Evolutionary conservation across 1,284 basidiomycete genomes (phyloP), one percentile per base, ranked within the genome.

Genomic region (Ganoderma boninense): DNA sequence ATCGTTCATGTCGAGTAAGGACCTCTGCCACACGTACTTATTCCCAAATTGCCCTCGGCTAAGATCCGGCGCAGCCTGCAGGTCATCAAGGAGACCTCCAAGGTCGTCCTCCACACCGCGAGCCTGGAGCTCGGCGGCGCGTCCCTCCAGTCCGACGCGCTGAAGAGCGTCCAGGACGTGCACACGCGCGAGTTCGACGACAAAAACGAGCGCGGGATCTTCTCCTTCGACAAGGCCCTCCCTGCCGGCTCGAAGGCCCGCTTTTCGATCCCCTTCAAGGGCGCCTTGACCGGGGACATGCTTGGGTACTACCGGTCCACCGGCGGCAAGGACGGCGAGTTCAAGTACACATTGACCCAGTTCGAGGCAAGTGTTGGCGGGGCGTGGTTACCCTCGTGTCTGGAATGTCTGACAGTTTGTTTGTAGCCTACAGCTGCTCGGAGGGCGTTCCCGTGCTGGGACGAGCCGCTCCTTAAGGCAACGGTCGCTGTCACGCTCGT

Each of bases 381-480:
- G 23, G 46, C 26, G 18, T 42, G 60, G 4, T 57, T 52, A 23
- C 4, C 40, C 43, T 56, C 42, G 26, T 23, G n/a, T 13, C n/a
- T 1, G 29, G n/a, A 29, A 8, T 20, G 1, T 23, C n/a, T 29
- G 16, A 43, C 29, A 23, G 32, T n/a, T 40, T 54, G 10, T 54
- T 40, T 52, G 67, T 23, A 98, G 91, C 92, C 97, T 23, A 98
- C 96, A 35, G 90, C 92, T 69, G 96, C 96, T 5, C 87, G 97
- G 69, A 86, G 90, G 65, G 92, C 92, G 13, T 95, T 96, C 81
- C 95, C 95, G 38, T 93, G 89, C 81, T 99, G 95, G 95, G 97
- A 98, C 80, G 97, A 99, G 80, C 97, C 97, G 32, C 87, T 91
- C 29, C 87, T 98, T 78, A 99, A 99, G 82, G 94, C 97, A 7